Evolutionary conservation across 805 yeast genomes (phyloP).

Genomic region (Ogataea naganishii): DNA sequence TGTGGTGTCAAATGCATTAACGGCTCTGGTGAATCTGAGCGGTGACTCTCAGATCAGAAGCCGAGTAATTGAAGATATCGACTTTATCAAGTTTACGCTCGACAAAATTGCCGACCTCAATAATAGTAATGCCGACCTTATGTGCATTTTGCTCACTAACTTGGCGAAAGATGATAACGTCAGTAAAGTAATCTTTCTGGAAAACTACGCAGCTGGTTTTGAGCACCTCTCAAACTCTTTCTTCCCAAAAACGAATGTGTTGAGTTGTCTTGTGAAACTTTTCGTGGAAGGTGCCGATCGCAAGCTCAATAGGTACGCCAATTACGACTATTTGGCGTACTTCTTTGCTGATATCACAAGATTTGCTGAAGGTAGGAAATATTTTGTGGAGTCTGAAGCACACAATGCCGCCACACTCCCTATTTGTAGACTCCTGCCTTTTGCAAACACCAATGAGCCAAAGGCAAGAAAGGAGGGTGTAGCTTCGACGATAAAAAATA

Average conservation of each 20-base stretch:
- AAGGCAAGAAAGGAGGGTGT: conserved; percentile 84
- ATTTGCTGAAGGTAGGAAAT: conserved; percentile 61
- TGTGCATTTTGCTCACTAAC: conserved; percentile 78
- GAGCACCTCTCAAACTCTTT: no score
- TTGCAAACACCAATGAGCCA: conserved; percentile 73
- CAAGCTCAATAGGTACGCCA: conserved; percentile 60
- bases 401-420: conserved; percentile 72
- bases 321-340: conserved; percentile 75
- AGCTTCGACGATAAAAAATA: conserved; percentile 85
- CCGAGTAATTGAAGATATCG: conserved; percentile 54
- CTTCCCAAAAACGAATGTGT: no score
- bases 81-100: conserved; percentile 41
- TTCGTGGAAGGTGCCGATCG: conserved; percentile 80
- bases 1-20: conserved; percentile 57
- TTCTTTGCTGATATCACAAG: conserved; percentile 89
- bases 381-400: conserved; percentile 67
- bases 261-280: conserved; percentile 82
- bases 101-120: conserved; percentile 42
- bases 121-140: conserved; percentile 68
- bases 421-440: conserved; percentile 69
- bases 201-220: conserved; percentile 22
- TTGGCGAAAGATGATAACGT: conserved; percentile 71
- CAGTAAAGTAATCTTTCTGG: conserved; percentile 37
- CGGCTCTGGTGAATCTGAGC: conserved; percentile 77
- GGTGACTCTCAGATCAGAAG: conserved; percentile 59